Evolutionary conservation across 2,329 filamentous ascomycete species (phyloP), one percentile per base, ranked within the genome.

Genomic region (Penicillium sp.): DNA sequence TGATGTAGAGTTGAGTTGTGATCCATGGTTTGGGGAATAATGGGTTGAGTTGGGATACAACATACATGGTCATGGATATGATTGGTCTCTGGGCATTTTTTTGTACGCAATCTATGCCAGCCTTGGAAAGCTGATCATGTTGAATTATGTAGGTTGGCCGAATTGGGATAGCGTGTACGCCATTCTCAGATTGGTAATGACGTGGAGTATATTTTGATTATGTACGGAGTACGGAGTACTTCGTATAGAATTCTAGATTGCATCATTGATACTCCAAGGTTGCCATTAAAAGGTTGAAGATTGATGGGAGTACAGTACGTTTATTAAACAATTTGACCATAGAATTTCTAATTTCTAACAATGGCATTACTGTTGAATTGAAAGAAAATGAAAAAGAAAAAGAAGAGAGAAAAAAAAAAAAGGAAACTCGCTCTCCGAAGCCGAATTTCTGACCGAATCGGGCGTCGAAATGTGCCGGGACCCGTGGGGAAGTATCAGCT

Each of bases 81-180:
- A 55, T 55, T 55, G 52, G 52, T 20, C 29, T 9, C 26, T 3
- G 18, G 20, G 31, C 6, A 14, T 16, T 31, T 24, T 29, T 39
- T n/a, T 11, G 16, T 47, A 47, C 20, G 18, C n/a, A 46, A 14
- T 20, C 11, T 18, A 9, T n/a, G 6, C 24, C n/a, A 11, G 20
- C 18, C 37, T 10, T 43, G 45, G 34, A 29, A 14, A 20, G 45
- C 16, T 13, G 35, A 53, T 49, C 35, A 8, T 40, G 52, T 55
- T 55, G 52, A 55, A 50, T 55, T 14, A 42, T 55, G 52, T 38
- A 55, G 5, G 42, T 14, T 16, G 22, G 22, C 45, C 29, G 16
- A 32, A 55, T 42, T 16, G 24, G 52, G 24, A 50, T 55, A 55
- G 46, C 46, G 52, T 32, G 20, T 13, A 31, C 16, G 45, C 45